Evolutionary conservation across 306 rosid species (phyloP).

Genomic region (Boehmeria nivea): DNA sequence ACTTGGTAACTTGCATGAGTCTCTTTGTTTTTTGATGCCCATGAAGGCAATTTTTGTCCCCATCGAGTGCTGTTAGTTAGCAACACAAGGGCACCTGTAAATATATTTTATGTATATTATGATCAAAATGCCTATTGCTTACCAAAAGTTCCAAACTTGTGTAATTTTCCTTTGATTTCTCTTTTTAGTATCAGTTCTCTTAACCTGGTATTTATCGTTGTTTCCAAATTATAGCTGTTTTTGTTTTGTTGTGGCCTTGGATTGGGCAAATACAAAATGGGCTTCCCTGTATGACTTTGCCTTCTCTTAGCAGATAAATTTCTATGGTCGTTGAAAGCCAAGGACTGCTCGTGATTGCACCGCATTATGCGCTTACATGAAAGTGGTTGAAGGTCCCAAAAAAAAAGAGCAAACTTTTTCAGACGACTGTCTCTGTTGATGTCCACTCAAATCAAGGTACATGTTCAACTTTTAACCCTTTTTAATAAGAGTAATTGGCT

Average conservation of each 20-base stretch:
- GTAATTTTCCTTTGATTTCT: background rate
- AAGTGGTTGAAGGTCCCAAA: background rate
- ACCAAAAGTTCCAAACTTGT: background rate
- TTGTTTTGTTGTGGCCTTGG: too few relatives aligned
- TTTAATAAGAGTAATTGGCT: background rate
- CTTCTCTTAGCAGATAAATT: background rate
- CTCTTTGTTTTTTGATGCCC: slow-evolving; percentile 14
- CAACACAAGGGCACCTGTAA: slow-evolving; percentile 12
- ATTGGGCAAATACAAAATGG: background rate
- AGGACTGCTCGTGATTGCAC: background rate
- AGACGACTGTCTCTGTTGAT: slow-evolving; percentile 4
- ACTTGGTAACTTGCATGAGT: slow-evolving; percentile 15
- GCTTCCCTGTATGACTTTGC: background rate
- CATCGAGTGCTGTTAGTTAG: slow-evolving; percentile 15
- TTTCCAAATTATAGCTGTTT: too few relatives aligned
- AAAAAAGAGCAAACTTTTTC: background rate
- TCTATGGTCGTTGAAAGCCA: too few relatives aligned
- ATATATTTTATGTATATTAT: slow-evolving; percentile 9
- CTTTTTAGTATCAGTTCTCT: too few relatives aligned
- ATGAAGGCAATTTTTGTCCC: slow-evolving; percentile 30
- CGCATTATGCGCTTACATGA: background rate
- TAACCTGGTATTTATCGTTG: too few relatives aligned
- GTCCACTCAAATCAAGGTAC: slow-evolving; percentile 12
- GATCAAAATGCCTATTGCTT: slow-evolving; percentile 5
- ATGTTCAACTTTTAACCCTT: background rate